Evolutionary conservation across 345 rosid genomes (phyloP).

Genomic region (Carallia brachiata): DNA sequence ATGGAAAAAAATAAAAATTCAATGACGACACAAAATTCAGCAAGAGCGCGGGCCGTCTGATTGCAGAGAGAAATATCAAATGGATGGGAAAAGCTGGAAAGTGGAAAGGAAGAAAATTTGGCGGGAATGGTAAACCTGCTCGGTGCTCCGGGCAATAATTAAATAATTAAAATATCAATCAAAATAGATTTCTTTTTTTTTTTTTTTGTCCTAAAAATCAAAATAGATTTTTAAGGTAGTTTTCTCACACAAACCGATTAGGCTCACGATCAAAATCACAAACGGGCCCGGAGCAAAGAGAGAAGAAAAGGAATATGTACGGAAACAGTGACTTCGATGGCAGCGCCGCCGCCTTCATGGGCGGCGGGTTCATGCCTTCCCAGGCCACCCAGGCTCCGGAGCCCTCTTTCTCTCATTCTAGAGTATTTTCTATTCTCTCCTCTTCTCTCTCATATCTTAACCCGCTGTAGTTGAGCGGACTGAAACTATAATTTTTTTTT

Average conservation of each 20-base stretch:
- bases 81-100: too few species aligned
- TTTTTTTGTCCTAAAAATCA: too few species aligned
- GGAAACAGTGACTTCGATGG: slow-evolving; percentile 60
- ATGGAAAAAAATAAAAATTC: too few species aligned
- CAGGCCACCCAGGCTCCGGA: slow-evolving; percentile 24
- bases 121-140: slow-evolving; percentile 4
- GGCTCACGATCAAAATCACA: background rate
- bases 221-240: too few species aligned
- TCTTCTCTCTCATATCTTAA: background rate
- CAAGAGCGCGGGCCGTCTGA: too few species aligned
- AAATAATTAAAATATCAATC: too few species aligned
- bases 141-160: too few species aligned
- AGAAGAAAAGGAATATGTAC: slow-evolving; percentile 37
- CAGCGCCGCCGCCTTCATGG: slow-evolving; percentile 73
- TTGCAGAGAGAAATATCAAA: too few species aligned
- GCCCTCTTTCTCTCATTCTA: slow-evolving; percentile 43
- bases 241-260: background rate
- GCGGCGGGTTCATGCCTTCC: slow-evolving; percentile 63
- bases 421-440: slow-evolving; percentile 32
- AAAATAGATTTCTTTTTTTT: too few species aligned
- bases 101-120: slow-evolving; percentile 1
- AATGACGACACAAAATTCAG: too few species aligned
- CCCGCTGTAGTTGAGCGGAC: background rate
- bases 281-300: too few species aligned
- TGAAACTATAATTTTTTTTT: too few species aligned